Conservation (phyloP, 768 basidiomycete genomes). For the Dioszegia crocea region DNA sequence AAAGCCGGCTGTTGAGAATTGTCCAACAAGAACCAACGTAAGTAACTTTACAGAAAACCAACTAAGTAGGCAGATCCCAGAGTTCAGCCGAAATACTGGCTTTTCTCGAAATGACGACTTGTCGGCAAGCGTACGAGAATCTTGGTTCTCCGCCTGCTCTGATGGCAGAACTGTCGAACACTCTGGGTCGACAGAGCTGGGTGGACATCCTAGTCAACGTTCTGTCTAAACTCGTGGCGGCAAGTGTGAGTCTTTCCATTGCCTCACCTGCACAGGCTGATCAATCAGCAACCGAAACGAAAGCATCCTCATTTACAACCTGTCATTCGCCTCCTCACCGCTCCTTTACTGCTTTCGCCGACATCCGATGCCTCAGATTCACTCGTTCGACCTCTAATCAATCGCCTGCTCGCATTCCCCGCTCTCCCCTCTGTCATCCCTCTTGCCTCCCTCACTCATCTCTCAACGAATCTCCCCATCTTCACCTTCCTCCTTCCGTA, state of each 20-base stretch:
- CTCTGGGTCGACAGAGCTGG: constrained; percentile 19
- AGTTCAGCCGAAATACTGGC: constrained; percentile 12
- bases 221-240: constrained; percentile 22
- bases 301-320: constrained; percentile 56
- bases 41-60: not conserved
- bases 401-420: constrained; percentile 65
- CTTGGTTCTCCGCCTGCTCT: not conserved
- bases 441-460: constrained; percentile 58
- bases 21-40: not conserved
- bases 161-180: constrained; percentile 1
- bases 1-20: not conserved
- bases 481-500: constrained; percentile 43
- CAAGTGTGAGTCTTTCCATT: constrained; percentile 20
- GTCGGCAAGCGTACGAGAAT: not conserved
- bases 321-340: constrained; percentile 55
- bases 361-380: constrained; percentile 33
- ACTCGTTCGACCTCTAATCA: constrained; percentile 54
- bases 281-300: constrained; percentile 55
- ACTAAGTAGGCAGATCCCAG: constrained; percentile 7
- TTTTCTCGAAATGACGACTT: constrained; percentile 22
- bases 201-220: constrained; percentile 30
- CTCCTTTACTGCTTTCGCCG: constrained; percentile 50
- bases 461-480: constrained; percentile 66
- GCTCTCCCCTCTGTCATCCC: constrained; percentile 68
- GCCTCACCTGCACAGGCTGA: not conserved